These are phyloP conservation scores for Picochlorum sp. DNA, from an alignment of 139 green algal genomes.

Conservation along the genomic window DNA sequence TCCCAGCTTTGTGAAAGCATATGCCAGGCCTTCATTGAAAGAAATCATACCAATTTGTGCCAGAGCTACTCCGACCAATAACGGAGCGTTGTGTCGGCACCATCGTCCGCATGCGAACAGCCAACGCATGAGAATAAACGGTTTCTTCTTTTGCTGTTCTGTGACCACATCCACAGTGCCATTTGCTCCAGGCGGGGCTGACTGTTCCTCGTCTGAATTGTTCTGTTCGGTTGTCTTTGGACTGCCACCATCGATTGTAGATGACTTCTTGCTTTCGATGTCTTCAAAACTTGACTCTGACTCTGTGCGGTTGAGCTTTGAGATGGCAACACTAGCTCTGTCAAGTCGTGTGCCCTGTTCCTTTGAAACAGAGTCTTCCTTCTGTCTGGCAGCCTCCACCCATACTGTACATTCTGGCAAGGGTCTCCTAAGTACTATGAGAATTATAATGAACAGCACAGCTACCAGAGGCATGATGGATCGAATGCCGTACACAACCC, in stretches of 20 bases:
- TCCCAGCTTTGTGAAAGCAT: slow-evolving; percentile 34
- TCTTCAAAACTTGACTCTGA: neutral
- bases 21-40: slow-evolving; percentile 42
- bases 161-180: neutral
- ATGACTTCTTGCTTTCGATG: neutral
- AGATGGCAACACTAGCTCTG: slow-evolving; percentile 11
- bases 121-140: neutral
- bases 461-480: slow-evolving; percentile 35
- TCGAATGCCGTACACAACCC: slow-evolving; percentile 37
- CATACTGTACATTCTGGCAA: slow-evolving; percentile 13
- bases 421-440: slow-evolving; percentile 19
- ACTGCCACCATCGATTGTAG: slow-evolving; percentile 2
- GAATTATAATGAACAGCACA: slow-evolving; percentile 25
- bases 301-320: neutral
- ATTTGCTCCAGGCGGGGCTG: neutral
- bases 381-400: slow-evolving; percentile 8
- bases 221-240: neutral
- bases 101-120: neutral
- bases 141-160: slow-evolving; percentile 1
- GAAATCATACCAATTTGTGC: slow-evolving; percentile 40
- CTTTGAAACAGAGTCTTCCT: neutral
- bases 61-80: slow-evolving; percentile 20
- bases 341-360: neutral
- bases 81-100: neutral
- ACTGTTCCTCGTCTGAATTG: neutral